Base-by-base conservation (phyloP, 371 early-diverging fungal genomes). In the Haplosporangium sp. region DNA sequence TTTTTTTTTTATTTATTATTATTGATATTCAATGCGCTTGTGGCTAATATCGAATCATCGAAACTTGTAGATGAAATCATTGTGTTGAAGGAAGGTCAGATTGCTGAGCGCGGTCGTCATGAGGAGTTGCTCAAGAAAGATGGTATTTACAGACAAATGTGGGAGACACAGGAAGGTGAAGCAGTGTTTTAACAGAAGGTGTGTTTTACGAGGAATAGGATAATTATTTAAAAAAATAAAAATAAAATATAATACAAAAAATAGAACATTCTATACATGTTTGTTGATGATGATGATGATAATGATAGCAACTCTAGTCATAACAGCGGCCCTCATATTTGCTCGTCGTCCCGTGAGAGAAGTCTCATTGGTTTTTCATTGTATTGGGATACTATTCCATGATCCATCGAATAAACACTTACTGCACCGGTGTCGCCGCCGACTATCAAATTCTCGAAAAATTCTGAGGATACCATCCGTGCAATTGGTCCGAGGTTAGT, bases 61-160 rank as follows among this genome's bases (percentile, higher is more conserved):
- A 53, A 15, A 48, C 17, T 44, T 35, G 8, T 78, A 90, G 90
- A 95, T 67, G 74, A 87, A 53, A 96, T 96, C 53, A 89, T 92
- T 83, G 96, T 96, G 19, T 84, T 96, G 13, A 86, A 88, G 40
- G 84, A 90, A 34, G 93, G 93, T 37, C 82, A 85, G 38, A 84
- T 93, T 8, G 87, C 83, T 0, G 92, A 92, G 72, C 83, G 84
- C 34, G 96, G 96, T 10, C 85, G 78, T 3, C 96, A 96, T 74
- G 92, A 90, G 10, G 86, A 89, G 27, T 73, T 96, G 39, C 61
- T 95, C 9, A 67, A 69, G 45, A 77, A 77, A 53, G 82, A 84
- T 5, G 93, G 96, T 59, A 69, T 95, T 65, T 97, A 97, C 77
- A 86, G 88, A 34, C 85, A 87, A 19, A 96, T 97, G 97, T 97